These are phyloP conservation scores for Mycotypha africana DNA, from an alignment of 371 early-diverging fungal genomes.

Conservation along the genomic window DNA sequence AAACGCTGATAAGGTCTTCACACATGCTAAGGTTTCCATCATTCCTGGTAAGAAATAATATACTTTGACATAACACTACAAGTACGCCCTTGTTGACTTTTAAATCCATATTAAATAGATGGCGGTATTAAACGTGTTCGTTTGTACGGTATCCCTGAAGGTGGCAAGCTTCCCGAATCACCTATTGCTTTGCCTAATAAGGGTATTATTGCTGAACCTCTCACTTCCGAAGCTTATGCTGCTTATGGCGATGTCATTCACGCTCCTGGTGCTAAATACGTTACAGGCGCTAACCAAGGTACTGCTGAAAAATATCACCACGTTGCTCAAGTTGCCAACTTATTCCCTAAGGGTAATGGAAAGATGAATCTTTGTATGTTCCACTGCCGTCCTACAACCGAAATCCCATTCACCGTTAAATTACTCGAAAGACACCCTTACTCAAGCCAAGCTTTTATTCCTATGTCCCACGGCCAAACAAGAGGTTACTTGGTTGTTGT, in stretches of 20 bases:
- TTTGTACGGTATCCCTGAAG: slow-evolving; percentile 48
- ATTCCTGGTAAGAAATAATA: slow-evolving; percentile 50
- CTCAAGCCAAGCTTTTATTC: slow-evolving; percentile 85
- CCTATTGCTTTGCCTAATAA: slow-evolving; percentile 14
- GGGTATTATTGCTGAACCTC: slow-evolving; percentile 44
- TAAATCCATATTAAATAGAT: no score
- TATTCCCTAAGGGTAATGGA: slow-evolving; percentile 30
- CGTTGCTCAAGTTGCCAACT: slow-evolving; percentile 56
- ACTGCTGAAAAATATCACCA: slow-evolving; percentile 68
- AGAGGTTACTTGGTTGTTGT: slow-evolving; percentile 77
- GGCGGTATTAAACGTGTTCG: slow-evolving; percentile 74
- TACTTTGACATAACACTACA: no score
- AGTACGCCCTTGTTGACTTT: no score
- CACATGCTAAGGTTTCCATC: slow-evolving; percentile 58
- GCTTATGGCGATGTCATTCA: slow-evolving; percentile 77
- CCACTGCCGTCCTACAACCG: slow-evolving; percentile 49
- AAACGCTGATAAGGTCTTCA: slow-evolving; percentile 44
- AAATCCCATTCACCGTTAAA: slow-evolving; percentile 55
- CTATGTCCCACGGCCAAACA: slow-evolving; percentile 58
- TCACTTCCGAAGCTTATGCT: slow-evolving; percentile 61
- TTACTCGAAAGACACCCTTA: slow-evolving; percentile 83
- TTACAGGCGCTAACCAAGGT: slow-evolving; percentile 68
- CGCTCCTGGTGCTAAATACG: slow-evolving; percentile 21
- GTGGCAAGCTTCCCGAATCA: slow-evolving; percentile 23
- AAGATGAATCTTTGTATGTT: slow-evolving; percentile 70